Evolutionary conservation across 1,139 yeast genomes (phyloP), one percentile per base, ranked within the genome.

Genomic region (Scheffersomyces insectosa): DNA sequence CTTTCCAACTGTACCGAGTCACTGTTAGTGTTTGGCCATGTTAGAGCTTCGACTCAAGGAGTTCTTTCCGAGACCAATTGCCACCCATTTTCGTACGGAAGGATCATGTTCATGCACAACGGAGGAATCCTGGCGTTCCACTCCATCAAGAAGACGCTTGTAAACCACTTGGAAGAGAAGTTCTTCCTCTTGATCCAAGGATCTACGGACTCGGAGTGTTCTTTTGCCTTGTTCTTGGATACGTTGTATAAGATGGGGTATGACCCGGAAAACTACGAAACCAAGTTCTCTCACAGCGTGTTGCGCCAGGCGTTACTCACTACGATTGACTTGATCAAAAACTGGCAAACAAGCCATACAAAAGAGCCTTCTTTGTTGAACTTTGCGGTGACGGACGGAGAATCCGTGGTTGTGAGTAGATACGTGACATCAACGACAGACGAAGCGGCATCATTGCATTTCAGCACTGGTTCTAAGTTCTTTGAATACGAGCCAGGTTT

Each of bases 371-470:
- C 96, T 11, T 68, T 93, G 49, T 70, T 93, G 52, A 93, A 93
- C 62, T 88, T 93, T 64, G 99, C 99, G 0, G 90, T 91, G 7
- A 91, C 98, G 0, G 98, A 93, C 62, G 98, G 98, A 8, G 79
- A 80, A 40, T 77, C 88, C n/a, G 88, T 91, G 7, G 95, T 91
- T 9, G 90, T 89, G 2, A 83, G 95, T 15, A 73, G 99, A 41
- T 93, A 93, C 60, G 85, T 93, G 44, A 86, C 96, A 0, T 88
- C 97, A 5, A 80, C 79, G 55, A 85, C 88, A 0, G 97, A 93
- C 59, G 98, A 91, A 66, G 98, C 98, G 0, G 98, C 99, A 0
- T 89, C 97, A 2, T 68, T 93, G 47, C 96, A 93, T 68, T 93
- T 93, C 64, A 87, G 96, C 48, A 86, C 96, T 10, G 99, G 99